Evolutionary conservation across 1,139 yeast species (phyloP), one percentile per base, ranked within the genome.

Genomic region (Saccharomyces hybrid): DNA sequence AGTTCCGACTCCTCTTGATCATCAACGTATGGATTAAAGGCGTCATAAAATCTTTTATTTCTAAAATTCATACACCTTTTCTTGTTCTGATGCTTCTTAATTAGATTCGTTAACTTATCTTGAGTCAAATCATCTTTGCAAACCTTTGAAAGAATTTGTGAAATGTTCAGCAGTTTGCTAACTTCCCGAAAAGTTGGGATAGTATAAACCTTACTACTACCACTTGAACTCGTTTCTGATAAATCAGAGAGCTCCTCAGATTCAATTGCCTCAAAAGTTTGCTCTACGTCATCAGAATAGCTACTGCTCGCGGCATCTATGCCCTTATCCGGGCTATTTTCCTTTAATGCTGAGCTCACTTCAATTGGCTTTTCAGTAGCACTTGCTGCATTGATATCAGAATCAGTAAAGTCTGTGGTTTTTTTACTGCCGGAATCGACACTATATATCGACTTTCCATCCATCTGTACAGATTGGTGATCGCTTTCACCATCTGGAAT

Each of bases 171-270:
- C 11, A 55, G 49, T 6, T 52, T 52, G 29, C 53, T 52, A 25
- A 57, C 53, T 27, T 56, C 58, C 46, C 65, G 56, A 50, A 65
- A 65, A 5, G 70, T 66, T 9, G 70, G 70, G 29, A 65, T 58
- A 7, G 62, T 58, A 31, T 58, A 60, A 9, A 56, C 41, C 29
- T 58, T 58, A 46, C 60, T 58, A 23, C 51, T 8, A 25, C 16
- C 46, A 14, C 46, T 46, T 14, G 55, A 53, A 26, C 51, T 41
- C 9, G 25, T 38, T 8, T 34, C 46, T 9, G 28, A 42, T 31
- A 46, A 44, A 6, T 23, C 32, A 14, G 48, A 46, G 13, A 26
- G 13, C 5, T 46, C 48, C 2, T 28, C 31, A 8, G 29, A 46
- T 9, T 46, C 48, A 46, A 46, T 6, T 19, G 25, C 2, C 13